Evolutionary conservation across 345 rosid genomes (phyloP), one percentile per base, ranked within the genome.

Genomic region (Arabis alpina): DNA sequence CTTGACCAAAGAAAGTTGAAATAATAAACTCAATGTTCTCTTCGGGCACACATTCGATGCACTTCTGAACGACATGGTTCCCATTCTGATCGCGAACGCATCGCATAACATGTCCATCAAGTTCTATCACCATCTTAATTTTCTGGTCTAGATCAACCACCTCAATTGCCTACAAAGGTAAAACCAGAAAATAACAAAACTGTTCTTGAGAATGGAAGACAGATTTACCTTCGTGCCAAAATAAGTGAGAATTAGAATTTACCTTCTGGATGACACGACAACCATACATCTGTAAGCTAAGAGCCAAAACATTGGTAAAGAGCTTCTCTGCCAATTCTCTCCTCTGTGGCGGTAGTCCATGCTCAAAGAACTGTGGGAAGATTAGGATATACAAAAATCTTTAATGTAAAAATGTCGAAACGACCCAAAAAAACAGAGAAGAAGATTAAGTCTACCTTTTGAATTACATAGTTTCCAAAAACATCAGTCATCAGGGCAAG

Each of bases 261-360:
- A 93, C 98, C 97, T 90, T 93, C 71, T 93, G 98, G 76, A 93
- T 90, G 49, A 93, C 98, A 72, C 98, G 95, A 50, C 98, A 93
- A 37, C 98, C 98, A 79, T 93, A 93, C 98, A 93, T 93, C 72
- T 93, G 98, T 73, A 93, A 85, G 80, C 98, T 90, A 58, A 93
- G 93, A 14, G 90, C 78, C 76, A 93, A 81, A 45, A 93, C 97
- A 77, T 88, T 90, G 62, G 89, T 83, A 71, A 82, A 79, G 36
- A 90, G 90, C 80, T 90, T 87, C 60, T 88, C 91, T 13, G 89
- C 96, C 45, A 93, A 79, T 75, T 93, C 92, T 77, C 97, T 85
- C 59, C 88, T 76, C 81, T 93, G 98, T 36, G 89, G 24, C 3
- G 92, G 76, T 77, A 86, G 84, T 77, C 98, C 98, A 80, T 93